Conservation (phyloP, 2,329 filamentous ascomycete genomes). For the Amylocarpus encephaloides region DNA sequence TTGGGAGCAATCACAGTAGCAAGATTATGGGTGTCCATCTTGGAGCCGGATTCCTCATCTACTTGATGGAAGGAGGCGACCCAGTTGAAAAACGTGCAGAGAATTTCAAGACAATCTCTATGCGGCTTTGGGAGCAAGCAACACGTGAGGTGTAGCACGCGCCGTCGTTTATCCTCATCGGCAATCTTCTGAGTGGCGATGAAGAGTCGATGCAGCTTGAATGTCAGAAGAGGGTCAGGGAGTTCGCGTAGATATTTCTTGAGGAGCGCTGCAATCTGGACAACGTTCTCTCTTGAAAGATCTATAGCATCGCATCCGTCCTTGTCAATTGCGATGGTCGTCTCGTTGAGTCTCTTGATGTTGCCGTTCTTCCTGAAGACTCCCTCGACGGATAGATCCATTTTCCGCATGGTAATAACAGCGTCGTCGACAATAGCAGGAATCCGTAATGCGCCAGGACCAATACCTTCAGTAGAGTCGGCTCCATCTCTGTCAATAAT, state of each 20-base stretch:
- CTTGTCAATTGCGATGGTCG: conserved; percentile 78
- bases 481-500: conserved; percentile 91
- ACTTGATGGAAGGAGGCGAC: conserved; percentile 95
- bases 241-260: conserved; percentile 95
- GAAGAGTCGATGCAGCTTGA: conserved; percentile 89
- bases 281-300: conserved; percentile 80
- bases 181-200: conserved; percentile 82
- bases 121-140: conserved; percentile 90
- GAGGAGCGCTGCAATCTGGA: conserved; percentile 86
- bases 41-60: conserved; percentile 92
- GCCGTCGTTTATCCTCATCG: conserved; percentile 74
- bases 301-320: conserved; percentile 81
- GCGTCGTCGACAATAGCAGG: conserved; percentile 94
- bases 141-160: conserved; percentile 83
- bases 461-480: conserved; percentile 95
- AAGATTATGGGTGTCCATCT: conserved; percentile 98
- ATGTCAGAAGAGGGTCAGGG: conserved; percentile 87
- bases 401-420: conserved; percentile 90
- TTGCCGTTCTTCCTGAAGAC: conserved; percentile 99
- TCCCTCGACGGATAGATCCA: conserved; percentile 98
- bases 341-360: conserved; percentile 84
- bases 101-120: conserved; percentile 86
- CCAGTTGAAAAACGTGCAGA: conserved; percentile 97
- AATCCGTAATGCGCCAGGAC: conserved; percentile 81
- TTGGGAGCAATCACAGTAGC: conserved; percentile 97